Evolutionary conservation across 768 basidiomycete species (phyloP).

Genomic region (Lactarius quietus): DNA sequence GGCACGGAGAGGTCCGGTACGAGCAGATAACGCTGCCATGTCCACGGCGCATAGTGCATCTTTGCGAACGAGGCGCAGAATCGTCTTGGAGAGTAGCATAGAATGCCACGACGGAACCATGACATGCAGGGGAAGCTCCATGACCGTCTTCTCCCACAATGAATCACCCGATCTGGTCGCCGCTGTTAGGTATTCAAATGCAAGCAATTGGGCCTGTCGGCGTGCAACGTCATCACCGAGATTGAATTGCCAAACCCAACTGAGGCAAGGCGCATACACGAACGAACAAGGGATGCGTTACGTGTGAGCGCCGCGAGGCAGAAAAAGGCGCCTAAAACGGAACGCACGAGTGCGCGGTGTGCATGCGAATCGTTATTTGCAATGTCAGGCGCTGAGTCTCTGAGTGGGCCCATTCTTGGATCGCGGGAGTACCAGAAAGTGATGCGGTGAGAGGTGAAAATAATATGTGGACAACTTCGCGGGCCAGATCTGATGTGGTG

Average conservation of each 20-base stretch:
- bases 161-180: constrained; percentile 14
- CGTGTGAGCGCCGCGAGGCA: constrained; percentile 40
- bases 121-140: constrained; percentile 22
- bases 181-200: constrained; percentile 36
- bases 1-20: constrained; percentile 15
- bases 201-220: constrained; percentile 34
- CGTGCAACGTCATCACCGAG: constrained; percentile 21
- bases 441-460: constrained; percentile 16
- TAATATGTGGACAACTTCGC: constrained; percentile 18
- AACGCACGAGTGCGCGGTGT: constrained; percentile 30
- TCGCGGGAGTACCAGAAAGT: constrained; percentile 9
- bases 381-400: constrained; percentile 19
- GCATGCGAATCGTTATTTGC: constrained; percentile 17
- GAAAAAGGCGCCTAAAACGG: constrained; percentile 44
- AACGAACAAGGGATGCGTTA: constrained; percentile 27
- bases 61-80: constrained; percentile 16
- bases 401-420: constrained; percentile 21
- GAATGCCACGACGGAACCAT: constrained; percentile 23
- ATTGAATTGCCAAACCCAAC: constrained; percentile 27
- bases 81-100: constrained; percentile 18
- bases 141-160: constrained; percentile 24
- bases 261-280: constrained; percentile 23
- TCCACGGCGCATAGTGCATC: constrained; percentile 20
- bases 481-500: constrained; percentile 18
- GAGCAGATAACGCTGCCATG: constrained; percentile 21